Evolutionary conservation across 2,329 filamentous ascomycete genomes (phyloP), one percentile per base, ranked within the genome.

Genomic region (Neopestalotiopsis clavispora): DNA sequence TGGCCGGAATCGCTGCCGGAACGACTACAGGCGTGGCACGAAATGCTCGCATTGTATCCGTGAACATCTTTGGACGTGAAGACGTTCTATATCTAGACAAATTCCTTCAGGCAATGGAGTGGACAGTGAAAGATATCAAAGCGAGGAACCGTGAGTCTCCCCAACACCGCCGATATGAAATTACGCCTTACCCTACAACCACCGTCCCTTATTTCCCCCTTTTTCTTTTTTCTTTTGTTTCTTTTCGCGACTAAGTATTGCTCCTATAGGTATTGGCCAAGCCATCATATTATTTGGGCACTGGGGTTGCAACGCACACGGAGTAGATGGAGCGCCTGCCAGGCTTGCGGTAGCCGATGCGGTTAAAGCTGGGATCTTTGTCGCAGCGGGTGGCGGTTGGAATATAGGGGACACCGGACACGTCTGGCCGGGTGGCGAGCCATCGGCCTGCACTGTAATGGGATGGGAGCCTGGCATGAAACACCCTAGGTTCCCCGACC

Each of bases 1-100:
- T 81, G 63, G 78, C 82, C 12, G 82, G 82, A 4, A 84, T 78
- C 59, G 79, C 83, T 59, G 81, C 75, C 17, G 76, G 79, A 57
- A 75, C 70, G 52, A 79, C 74, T 5, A 82, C 78, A 63, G 83
- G 83, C 56, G 80, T 84, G 5, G 77, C 80, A 10, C 83, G 83
- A 72, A 75, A 79, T 45, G 70, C 75, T 32, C 75, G 67, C 32
- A 67, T 85, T 66, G 76, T 86, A 66, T 78, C 78, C n/a, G 81
- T 86, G 72, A 85, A 85, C 74, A 81, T 85, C 73, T 75, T 78
- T 79, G n/a, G 72, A 68, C 28, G 74, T 81, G 63, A 77, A 13
- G 12, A 28, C 28, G 4, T 32, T 5, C 45, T n/a, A 9, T 10
- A 13, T 14, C 20, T 34, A 14, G 23, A 23, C 14, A 9, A n/a